Evolutionary conservation across 1,139 yeast genomes (phyloP), one percentile per base, ranked within the genome.

Genomic region (Protomyces gravidus): DNA sequence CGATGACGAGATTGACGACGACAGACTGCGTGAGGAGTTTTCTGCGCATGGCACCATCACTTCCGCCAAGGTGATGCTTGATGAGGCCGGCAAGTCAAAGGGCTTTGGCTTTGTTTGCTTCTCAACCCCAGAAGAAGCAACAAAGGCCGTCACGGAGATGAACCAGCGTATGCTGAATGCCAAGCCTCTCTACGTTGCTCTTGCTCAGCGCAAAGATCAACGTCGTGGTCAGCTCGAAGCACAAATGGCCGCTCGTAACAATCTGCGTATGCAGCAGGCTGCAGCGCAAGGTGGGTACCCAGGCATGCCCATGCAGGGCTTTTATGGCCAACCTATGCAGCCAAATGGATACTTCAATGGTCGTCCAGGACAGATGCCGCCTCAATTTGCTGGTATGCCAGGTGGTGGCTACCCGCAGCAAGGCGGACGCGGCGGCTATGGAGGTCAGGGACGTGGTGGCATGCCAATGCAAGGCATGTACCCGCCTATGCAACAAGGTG

Each of bases 41-140:
- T 80, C 89, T 71, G 89, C 94, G 67, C 89, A 85, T 74, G 99
- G 99, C 74, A 77, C 87, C 72, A 92, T 94, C 78, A 89, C 97
- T 68, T 88, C 96, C 65, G 97, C 94, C 67, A 89, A 88, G 79
- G 95, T 92, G 68, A 62, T 62, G 59, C 84, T 86, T 71, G 96
- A 89, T 73, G 97, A 90, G 70, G 76, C 83, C 65, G 97, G 96
- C 68, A 89, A 89, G 78, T 89, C 97, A 66, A 90, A 88, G 81
- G 97, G 98, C 68, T 92, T 92, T 74, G 98, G 98, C 72, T 92
- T 92, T 74, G 99, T 92, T 70, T 89, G 98, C 78, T 94, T 86
- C 86, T 85, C 96, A 62, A 78, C 95, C 66, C 97, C 97, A 71
- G 98, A 92, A 76, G 98, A 92, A 81, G 98, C 99, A 68, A 88